A percentile compares a stretch with the other conserved stretches of the same genome.
Conservation (phyloP, 2,329 filamentous ascomycete genomes). For the Penicillium sp. region DNA sequence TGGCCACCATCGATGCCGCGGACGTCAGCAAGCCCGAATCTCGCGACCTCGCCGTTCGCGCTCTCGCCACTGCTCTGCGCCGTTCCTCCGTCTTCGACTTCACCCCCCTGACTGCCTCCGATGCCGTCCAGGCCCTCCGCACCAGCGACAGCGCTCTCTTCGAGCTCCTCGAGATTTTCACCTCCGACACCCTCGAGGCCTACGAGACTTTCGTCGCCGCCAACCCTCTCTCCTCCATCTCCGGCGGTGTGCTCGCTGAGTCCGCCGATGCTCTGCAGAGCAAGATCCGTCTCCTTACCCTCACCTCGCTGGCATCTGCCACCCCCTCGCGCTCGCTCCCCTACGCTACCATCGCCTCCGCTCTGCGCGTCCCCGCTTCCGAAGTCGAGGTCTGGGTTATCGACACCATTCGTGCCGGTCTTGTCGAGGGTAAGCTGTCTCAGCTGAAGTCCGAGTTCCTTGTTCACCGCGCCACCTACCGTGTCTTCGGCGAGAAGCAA, state of each 20-base stretch:
- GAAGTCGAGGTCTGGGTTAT: conserved; percentile 99
- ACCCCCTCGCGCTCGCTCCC: conserved; percentile 83
- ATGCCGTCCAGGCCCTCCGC: conserved; percentile 81
- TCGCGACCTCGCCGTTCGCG: conserved; percentile 61
- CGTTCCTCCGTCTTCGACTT: conserved; percentile 71
- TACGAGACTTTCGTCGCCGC: conserved; percentile 88
- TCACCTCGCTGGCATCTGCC: conserved; percentile 83
- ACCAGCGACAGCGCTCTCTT: conserved; percentile 83
- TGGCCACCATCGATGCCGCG: conserved; percentile 71
- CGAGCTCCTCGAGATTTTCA: conserved; percentile 93
- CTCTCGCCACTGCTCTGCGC: conserved; percentile 67
- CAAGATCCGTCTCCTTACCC: conserved; percentile 95
- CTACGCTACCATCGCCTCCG: conserved; percentile 80
- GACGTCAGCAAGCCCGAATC: conserved; percentile 57
- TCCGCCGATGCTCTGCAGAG: conserved; percentile 77
- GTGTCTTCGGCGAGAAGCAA: conserved; percentile 96
- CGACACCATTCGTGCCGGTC: conserved; percentile 91
- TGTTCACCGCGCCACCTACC: conserved; percentile 93
- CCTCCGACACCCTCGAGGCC: conserved; percentile 89
- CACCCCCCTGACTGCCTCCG: conserved; percentile 68
- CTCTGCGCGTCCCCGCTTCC: conserved; percentile 76
- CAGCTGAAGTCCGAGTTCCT: conserved; percentile 92
- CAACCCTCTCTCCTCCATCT: conserved; percentile 58
- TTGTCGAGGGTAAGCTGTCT: conserved; percentile 94
- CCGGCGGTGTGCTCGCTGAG: conserved; percentile 79